Base-by-base conservation (phyloP, 2,329 filamentous ascomycete genomes). In the Polychaeton citri region DNA sequence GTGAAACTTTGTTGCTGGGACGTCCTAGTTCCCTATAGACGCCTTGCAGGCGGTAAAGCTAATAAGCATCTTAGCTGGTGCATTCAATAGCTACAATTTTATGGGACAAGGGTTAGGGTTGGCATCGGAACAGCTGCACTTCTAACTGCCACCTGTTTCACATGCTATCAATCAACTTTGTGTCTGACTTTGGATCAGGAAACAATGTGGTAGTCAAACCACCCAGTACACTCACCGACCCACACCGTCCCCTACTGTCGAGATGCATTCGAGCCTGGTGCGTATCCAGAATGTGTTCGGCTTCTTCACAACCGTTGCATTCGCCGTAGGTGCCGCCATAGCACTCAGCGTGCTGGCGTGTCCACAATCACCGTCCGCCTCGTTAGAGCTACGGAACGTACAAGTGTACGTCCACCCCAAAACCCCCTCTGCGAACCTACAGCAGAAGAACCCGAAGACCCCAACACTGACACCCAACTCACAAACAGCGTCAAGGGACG, bases 261-360 rank as follows among this genome's bases (percentile, higher is more conserved):
- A n/a, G n/a, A 96, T 98, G 90, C 80, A 95, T 63, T 92, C 84
- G 55, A 74, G 81, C 32, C 63, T 93, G 33, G 85, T 82, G 43
- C 83, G 90, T 48, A 61, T 80, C 47, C 90, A 98, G 63, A 88
- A 85, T 64, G 79, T 86, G 59, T 98, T 98, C 59, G 86, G 90
- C 61, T 95, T 93, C 75, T 95, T 96, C 70, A 96, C 90, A 13
- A 92, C 86, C 18, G 86, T 95, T 44, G 80, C 81, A 38, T 90
- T 93, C 55, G 74, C 74, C 39, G 72, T 95, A 37, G 87, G 77
- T 35, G 74, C 72, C 37, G 64, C 92, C 39, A 83, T 95, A 49
- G 87, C 88, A 33, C 66, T 81, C 34, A 87, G 85, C 26, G 84
- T 87, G 51, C 60, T 94, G 50, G 62, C 79, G 50, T 67, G 68